Conservation (phyloP, 495 filamentous ascomycete species). For the Penicillium longicatenatum region DNA sequence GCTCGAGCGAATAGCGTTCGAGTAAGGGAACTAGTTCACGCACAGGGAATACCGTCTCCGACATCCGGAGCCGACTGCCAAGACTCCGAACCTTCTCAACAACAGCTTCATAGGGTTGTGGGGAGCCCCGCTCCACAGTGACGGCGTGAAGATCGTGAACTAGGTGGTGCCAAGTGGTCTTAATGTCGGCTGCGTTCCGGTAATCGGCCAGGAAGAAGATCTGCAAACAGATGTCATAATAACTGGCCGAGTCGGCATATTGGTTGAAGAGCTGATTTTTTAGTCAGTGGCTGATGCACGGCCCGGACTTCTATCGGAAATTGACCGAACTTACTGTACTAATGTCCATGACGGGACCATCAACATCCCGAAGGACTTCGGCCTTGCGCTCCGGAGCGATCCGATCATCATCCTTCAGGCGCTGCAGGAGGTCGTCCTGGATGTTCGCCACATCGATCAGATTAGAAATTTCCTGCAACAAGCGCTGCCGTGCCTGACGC, state of each 20-base stretch:
- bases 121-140: constrained; percentile 52
- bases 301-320: background rate
- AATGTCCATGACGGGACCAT: constrained; percentile 72
- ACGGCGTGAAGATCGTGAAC: constrained; percentile 69
- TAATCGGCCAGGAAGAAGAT: constrained; percentile 89
- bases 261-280: constrained; percentile 76
- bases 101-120: constrained; percentile 77
- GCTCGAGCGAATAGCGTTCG: constrained; percentile 72
- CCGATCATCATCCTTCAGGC: constrained; percentile 71
- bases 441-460: constrained; percentile 92
- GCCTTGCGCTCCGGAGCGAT: constrained; percentile 59
- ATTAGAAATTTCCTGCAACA: constrained; percentile 80
- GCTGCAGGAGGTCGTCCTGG: constrained; percentile 87
- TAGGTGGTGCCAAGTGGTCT: constrained; percentile 79
- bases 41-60: constrained; percentile 77
- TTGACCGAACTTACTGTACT: constrained; percentile 61
- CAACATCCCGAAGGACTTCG: constrained; percentile 64
- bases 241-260: constrained; percentile 83
- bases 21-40: constrained; percentile 67
- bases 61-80: constrained; percentile 75
- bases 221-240: constrained; percentile 88
- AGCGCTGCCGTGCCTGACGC: constrained; percentile 71
- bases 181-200: constrained; percentile 79
- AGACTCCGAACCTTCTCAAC: constrained; percentile 72
- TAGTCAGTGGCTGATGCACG: background rate